These are phyloP conservation scores for Persicaria maculosa DNA, from an alignment of 148 eudicot species.

Conservation along the genomic window DNA sequence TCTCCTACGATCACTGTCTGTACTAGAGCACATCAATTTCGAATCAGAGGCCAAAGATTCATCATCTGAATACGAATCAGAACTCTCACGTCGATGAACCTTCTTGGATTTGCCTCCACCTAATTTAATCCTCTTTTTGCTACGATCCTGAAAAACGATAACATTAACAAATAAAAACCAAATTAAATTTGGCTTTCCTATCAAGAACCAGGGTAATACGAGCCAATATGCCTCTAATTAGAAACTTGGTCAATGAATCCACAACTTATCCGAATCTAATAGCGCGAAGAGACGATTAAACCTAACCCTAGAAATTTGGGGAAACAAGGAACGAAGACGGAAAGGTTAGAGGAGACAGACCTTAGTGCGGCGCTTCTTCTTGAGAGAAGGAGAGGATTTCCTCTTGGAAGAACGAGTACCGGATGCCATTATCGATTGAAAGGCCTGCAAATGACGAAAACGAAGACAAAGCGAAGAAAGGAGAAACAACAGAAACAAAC, in stretches of 20 bases:
- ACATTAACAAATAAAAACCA: neutral
- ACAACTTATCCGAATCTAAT: neutral
- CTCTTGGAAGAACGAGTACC: constrained; percentile 14
- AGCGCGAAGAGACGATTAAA: neutral
- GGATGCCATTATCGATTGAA: constrained; percentile 9
- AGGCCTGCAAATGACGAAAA: constrained; percentile 12
- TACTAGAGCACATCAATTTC: constrained; percentile 28
- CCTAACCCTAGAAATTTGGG: constrained; percentile 10
- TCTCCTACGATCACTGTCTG: constrained; percentile 32
- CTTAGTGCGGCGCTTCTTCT: constrained; percentile 12
- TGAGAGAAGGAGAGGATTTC: constrained; percentile 12
- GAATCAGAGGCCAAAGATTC: constrained; percentile 26
- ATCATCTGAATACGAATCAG: constrained; percentile 34
- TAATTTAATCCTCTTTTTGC: constrained; percentile 48
- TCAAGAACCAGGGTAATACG: neutral
- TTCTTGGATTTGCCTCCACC: constrained; percentile 52
- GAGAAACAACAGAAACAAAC: neutral
- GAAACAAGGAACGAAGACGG: neutral
- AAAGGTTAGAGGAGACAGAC: neutral
- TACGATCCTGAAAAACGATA: constrained; percentile 32
- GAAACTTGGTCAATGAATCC: neutral
- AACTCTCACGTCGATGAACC: constrained; percentile 28
- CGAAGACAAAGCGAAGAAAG: constrained; percentile 1
- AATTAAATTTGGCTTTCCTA: neutral
- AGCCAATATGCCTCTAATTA: constrained; percentile 1